Percentiles rank a stretch among this genome's conserved stretches.
These are phyloP conservation scores for Thuja plicata DNA, from an alignment of 83 land plant species.

Conservation along the genomic window DNA sequence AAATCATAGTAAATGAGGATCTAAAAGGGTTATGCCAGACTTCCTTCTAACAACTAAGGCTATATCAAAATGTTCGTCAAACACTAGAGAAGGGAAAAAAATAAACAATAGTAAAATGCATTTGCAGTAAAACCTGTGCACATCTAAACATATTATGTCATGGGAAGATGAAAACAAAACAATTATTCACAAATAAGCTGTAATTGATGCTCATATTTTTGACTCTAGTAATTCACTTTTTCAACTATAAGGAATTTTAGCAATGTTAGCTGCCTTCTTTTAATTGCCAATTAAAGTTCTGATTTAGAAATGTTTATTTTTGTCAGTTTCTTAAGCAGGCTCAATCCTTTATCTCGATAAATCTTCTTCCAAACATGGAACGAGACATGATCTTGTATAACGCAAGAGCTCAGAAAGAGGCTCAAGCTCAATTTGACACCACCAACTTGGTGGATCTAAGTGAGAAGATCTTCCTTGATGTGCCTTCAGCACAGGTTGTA, in stretches of 20 bases:
- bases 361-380: slow-evolving; percentile 35
- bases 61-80: background rate
- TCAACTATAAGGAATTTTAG: background rate
- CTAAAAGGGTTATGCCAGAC: background rate
- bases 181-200: background rate
- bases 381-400: slow-evolving; percentile 46
- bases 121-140: background rate
- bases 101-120: background rate
- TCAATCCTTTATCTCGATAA: slow-evolving; percentile 43
- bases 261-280: background rate
- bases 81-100: background rate
- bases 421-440: slow-evolving; percentile 47
- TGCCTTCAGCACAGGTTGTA: slow-evolving; percentile 46
- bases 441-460: slow-evolving; percentile 35
- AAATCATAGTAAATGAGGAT: background rate
- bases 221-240: background rate
- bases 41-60: background rate
- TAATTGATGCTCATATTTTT: background rate
- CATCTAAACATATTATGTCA: background rate
- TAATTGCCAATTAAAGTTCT: background rate
- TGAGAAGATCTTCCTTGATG: slow-evolving; percentile 33
- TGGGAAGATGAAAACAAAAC: background rate
- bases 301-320: slow-evolving; percentile 3
- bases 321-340: slow-evolving; percentile 47
- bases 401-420: slow-evolving; percentile 51